Conservation (phyloP, 2,329 filamentous ascomycete genomes). For the Atkinsonella hypoxylon region DNA sequence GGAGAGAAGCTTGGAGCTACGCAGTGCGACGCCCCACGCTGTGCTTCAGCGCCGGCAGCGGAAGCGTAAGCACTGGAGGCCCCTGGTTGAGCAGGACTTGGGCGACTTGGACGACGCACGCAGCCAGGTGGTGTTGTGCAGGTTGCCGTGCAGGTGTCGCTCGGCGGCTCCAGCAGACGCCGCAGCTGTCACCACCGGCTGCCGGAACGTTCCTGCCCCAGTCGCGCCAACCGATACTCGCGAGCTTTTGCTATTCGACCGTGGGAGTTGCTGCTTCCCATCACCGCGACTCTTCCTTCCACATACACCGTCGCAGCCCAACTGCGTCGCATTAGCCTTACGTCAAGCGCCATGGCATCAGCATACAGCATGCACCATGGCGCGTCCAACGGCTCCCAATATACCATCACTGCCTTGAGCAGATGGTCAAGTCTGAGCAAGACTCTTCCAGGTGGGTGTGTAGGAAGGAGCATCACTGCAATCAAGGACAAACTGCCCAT, state of each 20-base stretch:
- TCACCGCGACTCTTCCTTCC: neutral
- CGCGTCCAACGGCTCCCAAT: conserved; percentile 18
- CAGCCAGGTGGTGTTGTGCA: neutral
- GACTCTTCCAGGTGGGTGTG: conserved; percentile 52
- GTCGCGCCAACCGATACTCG: neutral
- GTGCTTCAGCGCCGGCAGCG: neutral
- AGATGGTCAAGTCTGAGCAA: conserved; percentile 74
- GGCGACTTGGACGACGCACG: neutral
- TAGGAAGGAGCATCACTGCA: neutral
- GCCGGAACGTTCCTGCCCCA: neutral
- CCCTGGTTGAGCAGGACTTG: neutral
- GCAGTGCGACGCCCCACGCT: neutral
- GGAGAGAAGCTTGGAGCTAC: neutral
- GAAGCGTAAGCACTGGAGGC: no score
- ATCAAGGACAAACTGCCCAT: neutral
- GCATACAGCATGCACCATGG: conserved; percentile 26
- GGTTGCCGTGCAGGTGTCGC: neutral
- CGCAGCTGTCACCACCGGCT: neutral
- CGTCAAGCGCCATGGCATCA: conserved; percentile 26
- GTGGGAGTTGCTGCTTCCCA: neutral
- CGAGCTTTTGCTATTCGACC: neutral
- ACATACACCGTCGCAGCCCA: conserved; percentile 16
- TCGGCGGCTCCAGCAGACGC: neutral
- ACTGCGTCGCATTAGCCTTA: conserved; percentile 12
- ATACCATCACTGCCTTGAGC: conserved; percentile 62